phyloP scores from a whole-genome alignment of 176 grass and related monocot species.

The Oryza brachyantha region DNA sequence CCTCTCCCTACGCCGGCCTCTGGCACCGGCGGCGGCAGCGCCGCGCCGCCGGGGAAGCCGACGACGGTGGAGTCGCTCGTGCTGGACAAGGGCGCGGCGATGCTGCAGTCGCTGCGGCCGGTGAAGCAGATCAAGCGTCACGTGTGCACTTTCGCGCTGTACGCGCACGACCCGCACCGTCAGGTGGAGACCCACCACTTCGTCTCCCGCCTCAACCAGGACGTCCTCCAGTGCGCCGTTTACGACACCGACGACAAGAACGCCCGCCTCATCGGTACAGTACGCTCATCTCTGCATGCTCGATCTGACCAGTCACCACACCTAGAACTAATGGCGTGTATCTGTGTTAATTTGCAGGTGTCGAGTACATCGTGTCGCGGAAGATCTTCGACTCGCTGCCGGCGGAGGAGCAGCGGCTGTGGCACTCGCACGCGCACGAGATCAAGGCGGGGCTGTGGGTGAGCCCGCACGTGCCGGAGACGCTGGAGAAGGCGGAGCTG shows the following conservation, averaged over 20 bases:
- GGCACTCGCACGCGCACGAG: slow-evolving; percentile 90
- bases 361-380: slow-evolving; percentile 74
- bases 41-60: slow-evolving; percentile 41
- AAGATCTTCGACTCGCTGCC: slow-evolving; percentile 52
- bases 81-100: slow-evolving; percentile 72
- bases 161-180: slow-evolving; percentile 64
- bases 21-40: neutral
- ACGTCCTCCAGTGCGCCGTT: slow-evolving; percentile 82
- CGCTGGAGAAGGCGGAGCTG: slow-evolving; percentile 58
- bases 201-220: slow-evolving; percentile 67
- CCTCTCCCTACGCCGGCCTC: slow-evolving; percentile 28
- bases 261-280: slow-evolving; percentile 59
- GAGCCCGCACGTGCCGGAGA: slow-evolving; percentile 41
- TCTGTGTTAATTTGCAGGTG: slow-evolving; percentile 19
- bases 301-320: neutral
- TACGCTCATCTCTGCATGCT: no score
- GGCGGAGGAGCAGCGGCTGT: slow-evolving; percentile 70
- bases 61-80: slow-evolving; percentile 31
- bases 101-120: slow-evolving; percentile 58
- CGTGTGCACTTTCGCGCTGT: slow-evolving; percentile 75
- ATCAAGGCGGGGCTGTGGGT: slow-evolving; percentile 67
- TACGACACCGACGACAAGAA: slow-evolving; percentile 55
- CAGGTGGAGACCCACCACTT: slow-evolving; percentile 84
- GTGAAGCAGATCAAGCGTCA: slow-evolving; percentile 86
- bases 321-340: neutral